Conservation (phyloP, 441 rosid species). For the Macaranga tanarius region DNA sequence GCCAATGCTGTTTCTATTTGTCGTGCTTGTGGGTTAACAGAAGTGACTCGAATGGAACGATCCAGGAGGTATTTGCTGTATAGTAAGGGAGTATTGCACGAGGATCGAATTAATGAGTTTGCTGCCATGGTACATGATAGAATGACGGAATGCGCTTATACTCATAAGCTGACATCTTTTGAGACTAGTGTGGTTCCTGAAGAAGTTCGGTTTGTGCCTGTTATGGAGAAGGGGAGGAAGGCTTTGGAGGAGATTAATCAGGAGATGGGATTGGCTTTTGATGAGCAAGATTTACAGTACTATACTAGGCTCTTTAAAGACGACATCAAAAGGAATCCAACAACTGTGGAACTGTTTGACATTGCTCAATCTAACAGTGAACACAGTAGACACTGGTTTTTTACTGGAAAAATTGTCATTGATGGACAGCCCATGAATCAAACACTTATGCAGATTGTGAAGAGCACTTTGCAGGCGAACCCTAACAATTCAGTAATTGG, state of each 20-base stretch:
- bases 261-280: conserved; percentile 94
- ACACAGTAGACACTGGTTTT: conserved; percentile 96
- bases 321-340: conserved; percentile 74
- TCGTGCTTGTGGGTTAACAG: conserved; percentile 71
- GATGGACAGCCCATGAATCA: conserved; percentile 77
- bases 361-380: conserved; percentile 96
- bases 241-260: conserved; percentile 90
- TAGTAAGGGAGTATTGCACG: conserved; percentile 54
- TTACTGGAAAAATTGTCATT: conserved; percentile 79
- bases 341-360: conserved; percentile 91
- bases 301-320: conserved; percentile 73
- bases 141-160: conserved; percentile 85
- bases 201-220: conserved; percentile 67
- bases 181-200: conserved; percentile 73
- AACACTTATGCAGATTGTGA: conserved; percentile 94
- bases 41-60: conserved; percentile 80
- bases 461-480: conserved; percentile 84
- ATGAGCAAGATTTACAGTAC: conserved; percentile 91
- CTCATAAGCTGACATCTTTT: conserved; percentile 57
- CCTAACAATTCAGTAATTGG: conserved; percentile 86
- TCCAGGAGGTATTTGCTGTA: conserved; percentile 80
- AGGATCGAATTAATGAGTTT: conserved; percentile 58
- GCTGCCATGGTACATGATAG: conserved; percentile 84
- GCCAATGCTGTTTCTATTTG: conserved; percentile 90
- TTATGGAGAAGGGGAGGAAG: conserved; percentile 80